Conservation (phyloP, 495 filamentous ascomycete species). For the Glarea lozoyensis region DNA sequence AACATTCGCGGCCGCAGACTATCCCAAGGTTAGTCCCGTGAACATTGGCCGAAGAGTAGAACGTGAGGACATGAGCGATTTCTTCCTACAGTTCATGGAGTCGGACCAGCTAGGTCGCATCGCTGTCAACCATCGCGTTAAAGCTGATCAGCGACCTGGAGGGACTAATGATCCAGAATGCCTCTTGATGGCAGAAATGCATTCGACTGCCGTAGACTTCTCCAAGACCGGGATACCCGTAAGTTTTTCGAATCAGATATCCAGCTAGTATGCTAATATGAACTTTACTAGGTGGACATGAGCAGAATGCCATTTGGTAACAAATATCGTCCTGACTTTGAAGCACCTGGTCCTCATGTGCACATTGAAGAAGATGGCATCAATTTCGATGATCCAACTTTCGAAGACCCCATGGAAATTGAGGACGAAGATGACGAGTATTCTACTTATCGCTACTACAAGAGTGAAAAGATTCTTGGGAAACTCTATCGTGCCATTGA, state of each 20-base stretch:
- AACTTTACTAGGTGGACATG: constrained; percentile 34
- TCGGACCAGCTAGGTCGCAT: constrained; percentile 66
- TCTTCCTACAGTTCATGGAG: constrained; percentile 75
- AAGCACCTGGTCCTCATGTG: constrained; percentile 57
- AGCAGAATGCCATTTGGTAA: constrained; percentile 30
- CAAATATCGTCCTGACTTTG: constrained; percentile 47
- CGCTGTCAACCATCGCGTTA: constrained; percentile 53
- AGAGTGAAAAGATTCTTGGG: constrained; percentile 61
- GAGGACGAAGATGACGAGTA: constrained; percentile 46
- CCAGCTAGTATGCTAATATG: too few relatives aligned
- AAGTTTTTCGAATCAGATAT: too few relatives aligned
- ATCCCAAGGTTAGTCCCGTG: constrained; percentile 44
- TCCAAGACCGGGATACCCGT: constrained; percentile 71
- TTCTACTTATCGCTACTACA: constrained; percentile 47
- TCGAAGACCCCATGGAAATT: constrained; percentile 31
- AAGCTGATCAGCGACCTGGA: constrained; percentile 48
- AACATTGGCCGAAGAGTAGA: constrained; percentile 47
- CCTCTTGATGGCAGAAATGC: constrained; percentile 50
- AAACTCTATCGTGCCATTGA: constrained; percentile 66
- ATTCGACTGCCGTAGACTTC: constrained; percentile 75
- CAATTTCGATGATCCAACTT: constrained; percentile 27
- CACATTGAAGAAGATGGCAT: constrained; percentile 39
- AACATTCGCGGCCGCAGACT: constrained; percentile 52
- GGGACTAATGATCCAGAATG: constrained; percentile 54
- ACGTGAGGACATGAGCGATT: constrained; percentile 57